Evolutionary conservation across 2,329 filamentous ascomycete species (phyloP), one percentile per base, ranked within the genome.

Genomic region (Colletotrichum euphorbiae): DNA sequence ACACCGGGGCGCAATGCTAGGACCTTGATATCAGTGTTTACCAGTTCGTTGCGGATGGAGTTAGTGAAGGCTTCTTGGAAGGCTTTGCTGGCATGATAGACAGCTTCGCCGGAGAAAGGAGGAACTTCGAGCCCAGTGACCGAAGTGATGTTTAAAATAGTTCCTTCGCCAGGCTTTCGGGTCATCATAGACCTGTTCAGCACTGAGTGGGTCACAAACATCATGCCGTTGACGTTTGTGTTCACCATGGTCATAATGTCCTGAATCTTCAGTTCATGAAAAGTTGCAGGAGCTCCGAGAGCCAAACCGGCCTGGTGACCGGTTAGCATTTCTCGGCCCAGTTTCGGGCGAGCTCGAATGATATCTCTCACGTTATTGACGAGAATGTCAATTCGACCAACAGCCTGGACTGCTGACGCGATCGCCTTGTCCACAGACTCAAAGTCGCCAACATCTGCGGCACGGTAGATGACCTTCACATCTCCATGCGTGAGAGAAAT

Each of bases 31-130:
- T 84, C 79, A 0, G 82, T 83, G 3, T 78, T 80, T 21, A 70
- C 73, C 8, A 85, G 72, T 72, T 87, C 85, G 17, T 78, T 84
- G 0, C 84, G 75, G 9, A 86, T 76, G 1, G 79, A 78, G 62
- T 86, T 84, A 0, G 81, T 82, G 69, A 87, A 85, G 0, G 74
- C 83, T 62, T 86, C 83, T 58, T 83, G 81, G 3, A 75, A 77
- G 0, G 82, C 81, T 70, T 84, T 85, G 69, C 75, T 80, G 4
- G 82, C 77, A 66, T 85, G 82, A 61, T 85, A 83, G 8, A 86
- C 81, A 0, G 82, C 79, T 70, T 85, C 83, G 12, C 83, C 83
- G 0, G 80, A 75, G 57, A 85, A 85, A 0, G 83, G 83, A 0
- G 83, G 83, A 0, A 79, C 79, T 66, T 85, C 83, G 0, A 85